Conservation (phyloP, 2,329 filamentous ascomycete genomes). For the Phialemonium atrogriseum region DNA sequence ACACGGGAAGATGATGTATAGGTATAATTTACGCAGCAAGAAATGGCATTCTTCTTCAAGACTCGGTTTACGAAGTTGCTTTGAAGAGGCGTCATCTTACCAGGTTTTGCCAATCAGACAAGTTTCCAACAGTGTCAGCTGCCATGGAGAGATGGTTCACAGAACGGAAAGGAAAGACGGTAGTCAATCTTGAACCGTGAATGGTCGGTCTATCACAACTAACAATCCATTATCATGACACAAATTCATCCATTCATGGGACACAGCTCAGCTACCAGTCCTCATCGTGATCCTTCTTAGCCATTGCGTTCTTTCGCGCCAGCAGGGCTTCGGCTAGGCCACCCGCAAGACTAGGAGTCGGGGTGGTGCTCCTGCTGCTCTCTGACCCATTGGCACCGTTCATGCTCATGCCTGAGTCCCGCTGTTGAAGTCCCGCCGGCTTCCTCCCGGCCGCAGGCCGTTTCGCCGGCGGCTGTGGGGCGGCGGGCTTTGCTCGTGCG, state of each 20-base stretch:
- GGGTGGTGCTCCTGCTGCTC: conserved; percentile 61
- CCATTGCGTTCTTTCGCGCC: conserved; percentile 69
- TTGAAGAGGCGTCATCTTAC: no score
- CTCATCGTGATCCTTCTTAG: conserved; percentile 60
- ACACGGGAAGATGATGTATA: conserved; percentile 11
- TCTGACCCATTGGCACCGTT: conserved; percentile 46
- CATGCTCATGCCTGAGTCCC: conserved; percentile 63
- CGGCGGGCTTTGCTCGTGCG: conserved; percentile 68
- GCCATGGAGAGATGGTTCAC: no score
- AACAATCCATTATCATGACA: conserved; percentile 2
- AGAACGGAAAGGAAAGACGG: no score
- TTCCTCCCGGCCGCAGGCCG: conserved; percentile 67
- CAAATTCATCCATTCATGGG: conserved; percentile 4
- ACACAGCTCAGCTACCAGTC: conserved; percentile 46
- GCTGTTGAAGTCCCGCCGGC: conserved; percentile 57
- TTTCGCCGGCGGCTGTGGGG: conserved; percentile 60
- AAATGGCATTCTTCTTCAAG: no score
- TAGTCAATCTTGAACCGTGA: no score
- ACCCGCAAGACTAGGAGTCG: conserved; percentile 62
- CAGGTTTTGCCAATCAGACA: no score
- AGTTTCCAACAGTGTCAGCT: no score
- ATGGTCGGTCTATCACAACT: no score
- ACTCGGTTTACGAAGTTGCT: no score
- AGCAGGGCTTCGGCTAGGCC: conserved; percentile 73
- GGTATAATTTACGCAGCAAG: not conserved